Conservation (phyloP, 495 filamentous ascomycete genomes). For the Daldinia loculata region DNA sequence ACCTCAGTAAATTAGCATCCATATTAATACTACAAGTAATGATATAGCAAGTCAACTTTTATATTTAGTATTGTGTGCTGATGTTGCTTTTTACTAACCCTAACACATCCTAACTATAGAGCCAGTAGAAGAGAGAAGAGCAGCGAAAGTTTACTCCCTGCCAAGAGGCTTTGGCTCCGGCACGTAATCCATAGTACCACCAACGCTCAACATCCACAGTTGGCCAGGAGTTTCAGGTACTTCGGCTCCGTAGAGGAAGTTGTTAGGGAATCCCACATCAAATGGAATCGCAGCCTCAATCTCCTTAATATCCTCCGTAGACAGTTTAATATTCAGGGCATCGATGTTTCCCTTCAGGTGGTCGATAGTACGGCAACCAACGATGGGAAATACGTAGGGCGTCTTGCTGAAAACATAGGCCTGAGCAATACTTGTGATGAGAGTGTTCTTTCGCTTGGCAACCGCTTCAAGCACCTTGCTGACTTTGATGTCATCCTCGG, state of each 20-base stretch:
- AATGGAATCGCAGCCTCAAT: constrained; percentile 70
- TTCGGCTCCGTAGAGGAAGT: constrained; percentile 56
- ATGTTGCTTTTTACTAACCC: no score
- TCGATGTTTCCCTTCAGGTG: constrained; percentile 75
- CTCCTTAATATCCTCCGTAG: constrained; percentile 67
- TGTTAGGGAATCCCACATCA: constrained; percentile 68
- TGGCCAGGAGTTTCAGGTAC: constrained; percentile 52
- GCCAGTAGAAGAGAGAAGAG: not conserved
- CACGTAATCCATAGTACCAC: constrained; percentile 59
- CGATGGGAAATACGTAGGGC: constrained; percentile 79
- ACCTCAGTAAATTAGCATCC: no score
- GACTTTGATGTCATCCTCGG: constrained; percentile 59
- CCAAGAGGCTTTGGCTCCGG: constrained; percentile 44
- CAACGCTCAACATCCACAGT: constrained; percentile 51
- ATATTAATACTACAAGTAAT: no score
- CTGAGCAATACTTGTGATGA: constrained; percentile 68
- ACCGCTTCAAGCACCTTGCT: constrained; percentile 66
- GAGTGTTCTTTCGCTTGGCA: constrained; percentile 60
- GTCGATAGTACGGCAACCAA: constrained; percentile 69
- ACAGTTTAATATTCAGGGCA: constrained; percentile 64
- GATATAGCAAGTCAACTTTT: no score
- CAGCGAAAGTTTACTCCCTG: not conserved
- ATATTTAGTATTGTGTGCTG: no score
- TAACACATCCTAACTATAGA: no score
- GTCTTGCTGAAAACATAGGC: constrained; percentile 79